A percentile compares a stretch with the other conserved stretches of the same genome.
phyloP scores from a whole-genome alignment of 148 eudicot species.

The Vaccinium corymbosum region DNA sequence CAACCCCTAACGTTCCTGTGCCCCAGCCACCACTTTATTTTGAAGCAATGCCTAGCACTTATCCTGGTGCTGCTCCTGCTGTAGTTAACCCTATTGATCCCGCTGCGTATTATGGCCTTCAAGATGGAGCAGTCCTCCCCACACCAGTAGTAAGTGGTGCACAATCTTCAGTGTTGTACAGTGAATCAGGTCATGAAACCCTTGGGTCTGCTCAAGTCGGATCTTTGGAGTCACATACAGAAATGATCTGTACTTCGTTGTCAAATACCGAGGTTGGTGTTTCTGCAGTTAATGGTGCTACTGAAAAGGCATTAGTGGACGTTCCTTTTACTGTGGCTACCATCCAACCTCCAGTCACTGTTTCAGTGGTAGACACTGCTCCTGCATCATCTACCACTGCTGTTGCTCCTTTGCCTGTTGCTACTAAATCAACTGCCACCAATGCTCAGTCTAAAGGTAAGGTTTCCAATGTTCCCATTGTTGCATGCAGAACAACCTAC shows the following conservation, averaged over 20 bases:
- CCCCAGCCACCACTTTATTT: constrained; percentile 48
- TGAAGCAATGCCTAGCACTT: constrained; percentile 34
- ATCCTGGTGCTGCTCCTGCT: constrained; percentile 36
- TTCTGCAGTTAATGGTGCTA: constrained; percentile 17
- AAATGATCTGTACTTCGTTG: constrained; percentile 18
- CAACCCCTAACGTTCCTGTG: constrained; percentile 34
- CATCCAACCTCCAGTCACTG: constrained; percentile 37
- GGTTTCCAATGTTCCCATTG: neutral
- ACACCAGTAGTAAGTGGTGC: constrained; percentile 29
- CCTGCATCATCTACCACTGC: constrained; percentile 39
- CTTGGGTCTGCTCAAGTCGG: constrained; percentile 27
- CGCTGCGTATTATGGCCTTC: constrained; percentile 51
- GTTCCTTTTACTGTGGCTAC: constrained; percentile 29
- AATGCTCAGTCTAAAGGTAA: constrained; percentile 73
- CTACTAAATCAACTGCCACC: constrained; percentile 33
- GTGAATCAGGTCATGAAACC: constrained; percentile 26
- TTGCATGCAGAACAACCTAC: neutral
- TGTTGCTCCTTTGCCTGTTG: constrained; percentile 28
- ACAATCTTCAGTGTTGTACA: constrained; percentile 30
- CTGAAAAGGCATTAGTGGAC: constrained; percentile 30
- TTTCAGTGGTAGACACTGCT: constrained; percentile 31
- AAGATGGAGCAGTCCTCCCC: constrained; percentile 40
- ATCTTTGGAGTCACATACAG: constrained; percentile 22
- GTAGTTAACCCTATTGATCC: constrained; percentile 47
- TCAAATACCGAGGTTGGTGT: constrained; percentile 24